These are phyloP conservation scores for Thalassia testudinum DNA, from an alignment of 116 monocot species.

Conservation along the genomic window DNA sequence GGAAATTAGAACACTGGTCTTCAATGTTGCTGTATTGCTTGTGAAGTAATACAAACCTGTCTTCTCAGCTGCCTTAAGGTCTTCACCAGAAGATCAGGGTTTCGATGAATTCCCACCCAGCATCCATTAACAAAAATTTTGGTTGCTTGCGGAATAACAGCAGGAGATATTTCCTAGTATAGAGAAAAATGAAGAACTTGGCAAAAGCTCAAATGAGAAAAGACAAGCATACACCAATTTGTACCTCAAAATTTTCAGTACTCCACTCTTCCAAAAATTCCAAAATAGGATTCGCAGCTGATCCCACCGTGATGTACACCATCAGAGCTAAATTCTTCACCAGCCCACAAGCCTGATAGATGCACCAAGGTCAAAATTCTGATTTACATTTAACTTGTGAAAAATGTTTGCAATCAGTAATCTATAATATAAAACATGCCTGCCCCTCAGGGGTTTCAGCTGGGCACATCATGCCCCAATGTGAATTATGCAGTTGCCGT, in stretches of 20 bases:
- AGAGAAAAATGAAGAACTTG: not conserved
- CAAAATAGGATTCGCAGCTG: constrained; percentile 93
- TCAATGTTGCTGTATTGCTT: too few relatives aligned
- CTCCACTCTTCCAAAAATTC: constrained; percentile 99
- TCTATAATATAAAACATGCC: constrained; percentile 16
- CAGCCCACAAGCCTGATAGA: constrained; percentile 81
- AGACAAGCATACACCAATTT: not conserved
- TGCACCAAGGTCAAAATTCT: not conserved
- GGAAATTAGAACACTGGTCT: too few relatives aligned
- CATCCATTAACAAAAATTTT: constrained; percentile 99
- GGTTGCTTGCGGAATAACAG: constrained; percentile 96
- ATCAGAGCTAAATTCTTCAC: constrained; percentile 97
- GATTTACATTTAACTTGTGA: too few relatives aligned
- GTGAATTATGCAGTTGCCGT: constrained; percentile 96
- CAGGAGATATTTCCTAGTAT: constrained; percentile 93
- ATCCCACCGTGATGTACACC: constrained; percentile 99
- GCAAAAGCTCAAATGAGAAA: not conserved
- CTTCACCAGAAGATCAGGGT: constrained; percentile 89
- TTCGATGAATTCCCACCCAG: constrained; percentile 99
- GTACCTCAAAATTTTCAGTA: constrained; percentile 98
- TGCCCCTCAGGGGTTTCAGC: constrained; percentile 99
- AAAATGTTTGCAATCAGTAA: too few relatives aligned
- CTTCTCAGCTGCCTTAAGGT: constrained; percentile 89
- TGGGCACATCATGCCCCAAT: constrained; percentile 99
- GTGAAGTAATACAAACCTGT: constrained; percentile 53